Percentiles rank a stretch among this genome's conserved stretches.
These are phyloP conservation scores for Penicillium sp. DNA, from an alignment of 2,329 filamentous ascomycete genomes.

Conservation along the genomic window DNA sequence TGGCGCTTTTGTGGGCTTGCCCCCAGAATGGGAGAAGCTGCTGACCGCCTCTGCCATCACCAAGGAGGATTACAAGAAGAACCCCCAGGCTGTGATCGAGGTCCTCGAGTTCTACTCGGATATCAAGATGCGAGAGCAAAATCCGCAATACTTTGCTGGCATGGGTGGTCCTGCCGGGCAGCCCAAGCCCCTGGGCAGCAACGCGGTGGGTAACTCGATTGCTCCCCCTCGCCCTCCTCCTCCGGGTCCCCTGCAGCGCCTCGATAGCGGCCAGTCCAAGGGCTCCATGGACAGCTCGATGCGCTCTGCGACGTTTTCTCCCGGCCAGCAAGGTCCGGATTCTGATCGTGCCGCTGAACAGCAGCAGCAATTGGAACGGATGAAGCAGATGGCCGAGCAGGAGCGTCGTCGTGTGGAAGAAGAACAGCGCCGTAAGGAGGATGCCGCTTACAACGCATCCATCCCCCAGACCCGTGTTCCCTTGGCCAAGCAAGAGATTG, in stretches of 20 bases:
- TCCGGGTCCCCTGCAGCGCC: slow-evolving; percentile 50
- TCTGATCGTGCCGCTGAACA: slow-evolving; percentile 53
- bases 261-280: slow-evolving; percentile 47
- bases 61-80: slow-evolving; percentile 97
- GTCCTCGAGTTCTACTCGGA: slow-evolving; percentile 71
- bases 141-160: slow-evolving; percentile 61
- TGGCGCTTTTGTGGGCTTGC: slow-evolving; percentile 90
- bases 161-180: slow-evolving; percentile 62
- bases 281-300: slow-evolving; percentile 32
- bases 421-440: slow-evolving; percentile 60
- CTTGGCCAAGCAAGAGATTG: slow-evolving; percentile 86
- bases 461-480: slow-evolving; percentile 79
- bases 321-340: slow-evolving; percentile 51
- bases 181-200: slow-evolving; percentile 52
- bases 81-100: slow-evolving; percentile 76
- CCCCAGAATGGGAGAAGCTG: slow-evolving; percentile 95
- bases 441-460: slow-evolving; percentile 86
- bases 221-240: slow-evolving; percentile 70
- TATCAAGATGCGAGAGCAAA: slow-evolving; percentile 65
- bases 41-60: slow-evolving; percentile 96
- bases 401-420: slow-evolving; percentile 56
- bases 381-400: slow-evolving; percentile 61
- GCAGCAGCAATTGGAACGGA: slow-evolving; percentile 47
- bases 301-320: slow-evolving; percentile 38
- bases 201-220: slow-evolving; percentile 58